These are phyloP conservation scores for Rhizopogon sp. DNA, from an alignment of 768 basidiomycete species.

Conservation along the genomic window DNA sequence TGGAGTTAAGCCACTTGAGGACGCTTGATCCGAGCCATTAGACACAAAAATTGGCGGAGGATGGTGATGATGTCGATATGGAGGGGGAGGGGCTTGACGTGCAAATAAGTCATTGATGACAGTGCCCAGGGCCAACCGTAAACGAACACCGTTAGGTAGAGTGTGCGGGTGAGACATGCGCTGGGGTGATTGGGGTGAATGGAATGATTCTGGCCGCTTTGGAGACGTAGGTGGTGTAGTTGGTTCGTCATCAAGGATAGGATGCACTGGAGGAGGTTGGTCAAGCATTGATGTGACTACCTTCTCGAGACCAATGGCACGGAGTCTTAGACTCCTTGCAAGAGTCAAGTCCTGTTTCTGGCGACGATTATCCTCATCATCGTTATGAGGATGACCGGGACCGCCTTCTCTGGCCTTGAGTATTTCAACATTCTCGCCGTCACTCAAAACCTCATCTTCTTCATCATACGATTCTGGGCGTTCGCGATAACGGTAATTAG, in stretches of 20 bases:
- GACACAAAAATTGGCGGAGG: conserved; percentile 31
- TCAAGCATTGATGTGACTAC: conserved; percentile 78
- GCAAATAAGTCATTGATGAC: conserved; percentile 82
- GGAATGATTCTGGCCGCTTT: conserved; percentile 24
- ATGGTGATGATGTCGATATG: conserved; percentile 28
- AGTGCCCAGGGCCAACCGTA: conserved; percentile 69
- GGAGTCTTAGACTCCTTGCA: conserved; percentile 59
- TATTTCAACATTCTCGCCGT: conserved; percentile 49
- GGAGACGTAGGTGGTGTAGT: conserved; percentile 51
- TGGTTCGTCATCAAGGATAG: conserved; percentile 49
- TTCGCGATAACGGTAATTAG: conserved; percentile 57
- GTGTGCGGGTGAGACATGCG: conserved; percentile 46
- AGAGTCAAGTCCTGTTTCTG: conserved; percentile 56
- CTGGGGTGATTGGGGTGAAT: conserved; percentile 19
- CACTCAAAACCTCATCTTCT: conserved; percentile 61
- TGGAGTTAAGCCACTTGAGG: conserved; percentile 17
- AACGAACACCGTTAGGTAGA: conserved; percentile 76
- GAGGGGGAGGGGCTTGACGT: conserved; percentile 49
- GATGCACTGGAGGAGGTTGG: conserved; percentile 65
- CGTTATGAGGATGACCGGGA: conserved; percentile 41
- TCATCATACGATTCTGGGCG: conserved; percentile 76
- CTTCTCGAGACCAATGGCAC: conserved; percentile 80
- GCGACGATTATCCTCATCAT: conserved; percentile 55
- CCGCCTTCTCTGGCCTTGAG: conserved; percentile 47
- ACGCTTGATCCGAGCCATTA: conserved; percentile 20